Percentiles rank a stretch among this genome's conserved stretches.
Evolutionary conservation across 2,329 filamentous ascomycete species (phyloP).

Genomic region (Alternaria triticina): DNA sequence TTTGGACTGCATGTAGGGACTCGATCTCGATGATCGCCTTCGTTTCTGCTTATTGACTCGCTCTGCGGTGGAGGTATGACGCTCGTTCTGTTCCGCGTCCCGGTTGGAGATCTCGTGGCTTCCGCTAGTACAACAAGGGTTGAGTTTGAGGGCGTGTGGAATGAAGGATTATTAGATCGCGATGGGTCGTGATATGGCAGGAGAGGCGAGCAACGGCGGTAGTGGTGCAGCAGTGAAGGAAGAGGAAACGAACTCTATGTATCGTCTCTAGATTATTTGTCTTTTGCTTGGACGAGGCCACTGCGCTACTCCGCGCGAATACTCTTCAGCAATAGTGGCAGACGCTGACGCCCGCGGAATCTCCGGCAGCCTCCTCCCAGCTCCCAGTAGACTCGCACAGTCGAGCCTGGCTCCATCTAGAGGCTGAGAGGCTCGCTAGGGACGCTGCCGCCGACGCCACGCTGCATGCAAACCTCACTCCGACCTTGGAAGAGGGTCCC

Average conservation of each 20-base stretch:
- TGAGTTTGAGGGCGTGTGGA: background rate
- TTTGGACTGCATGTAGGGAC: conserved; percentile 26
- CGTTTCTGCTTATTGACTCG: conserved; percentile 9
- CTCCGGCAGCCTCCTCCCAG: conserved; percentile 22
- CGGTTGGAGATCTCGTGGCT: conserved; percentile 29
- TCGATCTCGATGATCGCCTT: conserved; percentile 2
- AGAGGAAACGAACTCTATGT: background rate
- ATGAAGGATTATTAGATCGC: background rate
- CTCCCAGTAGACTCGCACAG: conserved; percentile 8
- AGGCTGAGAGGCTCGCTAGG: conserved; percentile 22
- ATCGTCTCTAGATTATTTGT: conserved; percentile 5
- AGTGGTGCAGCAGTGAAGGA: too few species aligned
- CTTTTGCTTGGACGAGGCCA: conserved; percentile 6
- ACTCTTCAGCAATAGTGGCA: conserved; percentile 22
- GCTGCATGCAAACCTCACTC: conserved; percentile 13
- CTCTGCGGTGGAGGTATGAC: conserved; percentile 32
- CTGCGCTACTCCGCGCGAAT: conserved; percentile 26
- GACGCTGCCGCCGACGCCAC: conserved; percentile 17
- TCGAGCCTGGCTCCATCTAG: conserved; percentile 13
- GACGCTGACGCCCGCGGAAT: conserved; percentile 20
- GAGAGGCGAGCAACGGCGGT: background rate
- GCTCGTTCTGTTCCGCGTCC: conserved; percentile 28
- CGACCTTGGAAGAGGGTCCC: conserved; percentile 18
- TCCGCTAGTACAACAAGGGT: conserved; percentile 16
- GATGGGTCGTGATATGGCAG: conserved; percentile 1